Evolutionary conservation across 805 yeast species (phyloP).

Genomic region (Ogataea populi-albae): DNA sequence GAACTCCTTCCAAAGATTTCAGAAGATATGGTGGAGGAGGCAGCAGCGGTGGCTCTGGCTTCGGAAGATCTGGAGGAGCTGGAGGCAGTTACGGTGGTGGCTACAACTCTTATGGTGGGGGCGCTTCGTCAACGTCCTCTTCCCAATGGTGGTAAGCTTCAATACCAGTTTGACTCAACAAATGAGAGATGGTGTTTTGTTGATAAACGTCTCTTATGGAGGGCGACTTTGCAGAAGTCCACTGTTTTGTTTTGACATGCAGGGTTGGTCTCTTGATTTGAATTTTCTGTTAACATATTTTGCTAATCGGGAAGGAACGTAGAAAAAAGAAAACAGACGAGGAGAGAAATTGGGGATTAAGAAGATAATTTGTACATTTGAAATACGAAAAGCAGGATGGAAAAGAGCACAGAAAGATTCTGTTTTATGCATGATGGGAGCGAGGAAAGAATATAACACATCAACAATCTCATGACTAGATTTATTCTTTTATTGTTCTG

Average conservation of each 20-base stretch:
- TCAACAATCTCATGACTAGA: no score
- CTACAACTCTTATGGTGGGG: slow-evolving; percentile 28
- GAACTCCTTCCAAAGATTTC: slow-evolving; percentile 41
- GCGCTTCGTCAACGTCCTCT: slow-evolving; percentile 13
- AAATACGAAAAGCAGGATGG: slow-evolving; percentile 4
- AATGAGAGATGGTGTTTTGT: neutral
- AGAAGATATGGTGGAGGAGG: slow-evolving; percentile 43
- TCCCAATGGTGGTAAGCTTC: slow-evolving; percentile 35
- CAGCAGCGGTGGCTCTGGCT: slow-evolving; percentile 21
- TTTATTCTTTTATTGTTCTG: no score
- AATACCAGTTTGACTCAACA: no score
- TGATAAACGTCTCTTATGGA: no score
- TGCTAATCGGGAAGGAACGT: slow-evolving; percentile 18
- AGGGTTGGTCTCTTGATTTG: slow-evolving; percentile 5
- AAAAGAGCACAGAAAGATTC: no score
- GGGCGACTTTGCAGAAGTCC: no score
- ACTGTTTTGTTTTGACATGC: neutral
- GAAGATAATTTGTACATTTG: slow-evolving; percentile 6
- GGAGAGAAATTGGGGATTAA: slow-evolving; percentile 4
- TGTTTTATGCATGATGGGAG: no score
- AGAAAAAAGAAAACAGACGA: slow-evolving; percentile 8
- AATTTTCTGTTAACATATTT: slow-evolving; percentile 10
- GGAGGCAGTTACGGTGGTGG: slow-evolving; percentile 32
- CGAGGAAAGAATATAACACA: no score
- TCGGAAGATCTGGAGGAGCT: slow-evolving; percentile 27